Conservation (phyloP, 129 eudicot species). For the Cynara cardunculus region DNA sequence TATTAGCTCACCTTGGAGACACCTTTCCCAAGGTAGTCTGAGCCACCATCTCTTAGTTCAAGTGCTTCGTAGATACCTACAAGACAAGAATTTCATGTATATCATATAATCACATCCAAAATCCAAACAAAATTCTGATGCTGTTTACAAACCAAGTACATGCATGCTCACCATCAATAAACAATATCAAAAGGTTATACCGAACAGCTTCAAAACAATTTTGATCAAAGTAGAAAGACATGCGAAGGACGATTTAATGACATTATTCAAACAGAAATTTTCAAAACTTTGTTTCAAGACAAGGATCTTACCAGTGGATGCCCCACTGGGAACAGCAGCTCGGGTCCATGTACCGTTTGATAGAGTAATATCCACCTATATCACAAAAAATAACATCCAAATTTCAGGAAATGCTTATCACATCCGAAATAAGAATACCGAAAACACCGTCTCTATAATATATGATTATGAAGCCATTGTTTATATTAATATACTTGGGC, state of each 20-base stretch:
- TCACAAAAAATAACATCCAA: not conserved
- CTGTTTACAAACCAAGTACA: not conserved
- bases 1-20: slow-evolving; percentile 64
- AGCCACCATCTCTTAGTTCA: slow-evolving; percentile 93
- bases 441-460: not conserved
- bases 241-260: not conserved
- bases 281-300: not conserved
- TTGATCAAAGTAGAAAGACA: not conserved
- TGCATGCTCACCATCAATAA: not conserved
- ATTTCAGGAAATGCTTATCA: not conserved
- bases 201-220: not conserved
- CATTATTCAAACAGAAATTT: not conserved
- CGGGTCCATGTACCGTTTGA: slow-evolving; percentile 61
- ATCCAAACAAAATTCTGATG: not conserved
- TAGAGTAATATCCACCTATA: slow-evolving; percentile 72
- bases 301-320: slow-evolving; percentile 81
- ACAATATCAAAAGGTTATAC: not conserved
- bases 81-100: not conserved
- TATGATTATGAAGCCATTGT: no score
- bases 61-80: slow-evolving; percentile 94
- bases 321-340: slow-evolving; percentile 99
- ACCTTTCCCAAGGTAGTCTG: slow-evolving; percentile 96
- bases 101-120: not conserved
- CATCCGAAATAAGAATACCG: not conserved
- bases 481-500: no score